A percentile compares a stretch with the other conserved stretches of the same genome.
These are phyloP conservation scores for Pneumocystis oryctolagi DNA, from an alignment of 1,139 yeast genomes.

Conservation along the genomic window DNA sequence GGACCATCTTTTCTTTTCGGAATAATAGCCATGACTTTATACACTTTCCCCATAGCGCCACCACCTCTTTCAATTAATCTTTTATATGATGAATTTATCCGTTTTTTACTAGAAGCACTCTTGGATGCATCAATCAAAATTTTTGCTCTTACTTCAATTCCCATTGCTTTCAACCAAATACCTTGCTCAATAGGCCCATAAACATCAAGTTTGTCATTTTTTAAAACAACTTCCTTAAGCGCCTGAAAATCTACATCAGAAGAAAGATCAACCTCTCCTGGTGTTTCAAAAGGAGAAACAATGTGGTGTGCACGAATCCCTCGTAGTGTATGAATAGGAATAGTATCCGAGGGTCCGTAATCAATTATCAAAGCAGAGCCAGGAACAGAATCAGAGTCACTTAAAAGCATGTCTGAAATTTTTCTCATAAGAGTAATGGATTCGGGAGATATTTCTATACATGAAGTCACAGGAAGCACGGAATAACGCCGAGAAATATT, in stretches of 20 bases:
- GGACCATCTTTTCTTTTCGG: neutral
- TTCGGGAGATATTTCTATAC: constrained; percentile 65
- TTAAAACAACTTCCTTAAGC: constrained; percentile 28
- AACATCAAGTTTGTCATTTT: constrained; percentile 23
- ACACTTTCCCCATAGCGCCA: constrained; percentile 60
- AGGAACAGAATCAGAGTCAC: constrained; percentile 32
- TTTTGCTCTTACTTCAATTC: constrained; percentile 54
- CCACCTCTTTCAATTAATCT: constrained; percentile 50
- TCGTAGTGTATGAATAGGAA: constrained; percentile 56
- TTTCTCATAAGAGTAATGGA: constrained; percentile 36
- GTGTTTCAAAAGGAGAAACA: constrained; percentile 59
- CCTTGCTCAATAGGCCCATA: constrained; percentile 63
- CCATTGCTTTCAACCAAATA: constrained; percentile 63
- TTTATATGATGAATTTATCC: constrained; percentile 42
- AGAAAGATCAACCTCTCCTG: constrained; percentile 72
- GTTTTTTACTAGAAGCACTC: constrained; percentile 23
- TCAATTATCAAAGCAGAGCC: constrained; percentile 69
- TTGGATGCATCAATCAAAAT: constrained; percentile 24
- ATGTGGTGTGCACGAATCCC: constrained; percentile 62
- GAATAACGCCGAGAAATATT: constrained; percentile 37
- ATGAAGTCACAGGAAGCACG: constrained; percentile 40
- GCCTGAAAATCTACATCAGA: constrained; percentile 71
- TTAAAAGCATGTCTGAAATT: constrained; percentile 20
- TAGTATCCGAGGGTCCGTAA: constrained; percentile 49
- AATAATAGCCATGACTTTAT: constrained; percentile 50